These are phyloP conservation scores for Cordyceps fumosorosea DNA, from an alignment of 2,329 filamentous ascomycete species.

Conservation along the genomic window DNA sequence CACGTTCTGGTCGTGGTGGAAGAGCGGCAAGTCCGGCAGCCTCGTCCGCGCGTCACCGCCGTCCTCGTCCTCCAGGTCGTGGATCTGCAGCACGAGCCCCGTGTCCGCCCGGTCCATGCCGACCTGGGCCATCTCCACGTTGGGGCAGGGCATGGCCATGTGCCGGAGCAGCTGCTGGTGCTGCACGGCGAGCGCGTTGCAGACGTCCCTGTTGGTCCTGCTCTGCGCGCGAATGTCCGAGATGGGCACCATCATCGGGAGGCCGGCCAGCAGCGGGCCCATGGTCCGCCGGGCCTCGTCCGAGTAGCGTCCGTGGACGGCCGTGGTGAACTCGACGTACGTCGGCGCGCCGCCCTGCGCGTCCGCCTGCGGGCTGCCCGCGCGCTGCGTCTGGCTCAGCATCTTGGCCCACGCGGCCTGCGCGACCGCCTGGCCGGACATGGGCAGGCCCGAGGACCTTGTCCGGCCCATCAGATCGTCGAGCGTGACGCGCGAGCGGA, in stretches of 20 bases:
- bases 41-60: neutral
- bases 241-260: slow-evolving; percentile 6
- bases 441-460: neutral
- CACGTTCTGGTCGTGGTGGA: neutral
- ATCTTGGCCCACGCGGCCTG: slow-evolving; percentile 14
- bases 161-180: neutral
- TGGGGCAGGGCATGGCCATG: slow-evolving; percentile 12
- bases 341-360: neutral
- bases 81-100: slow-evolving; percentile 3
- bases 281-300: slow-evolving; percentile 9
- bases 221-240: neutral
- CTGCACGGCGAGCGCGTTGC: slow-evolving; percentile 2
- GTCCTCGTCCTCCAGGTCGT: neutral
- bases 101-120: slow-evolving; percentile 7
- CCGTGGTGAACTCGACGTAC: slow-evolving; percentile 12
- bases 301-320: slow-evolving; percentile 1
- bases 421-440: slow-evolving; percentile 8
- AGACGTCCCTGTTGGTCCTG: slow-evolving; percentile 5
- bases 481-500: slow-evolving; percentile 4
- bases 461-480: neutral
- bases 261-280: slow-evolving; percentile 7
- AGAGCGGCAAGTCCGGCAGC: neutral
- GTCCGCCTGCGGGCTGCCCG: neutral
- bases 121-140: neutral
- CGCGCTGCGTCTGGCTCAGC: neutral